These are phyloP conservation scores for Parsonsia alboflavescens DNA, from an alignment of 257 asterid genomes.

Conservation along the genomic window DNA sequence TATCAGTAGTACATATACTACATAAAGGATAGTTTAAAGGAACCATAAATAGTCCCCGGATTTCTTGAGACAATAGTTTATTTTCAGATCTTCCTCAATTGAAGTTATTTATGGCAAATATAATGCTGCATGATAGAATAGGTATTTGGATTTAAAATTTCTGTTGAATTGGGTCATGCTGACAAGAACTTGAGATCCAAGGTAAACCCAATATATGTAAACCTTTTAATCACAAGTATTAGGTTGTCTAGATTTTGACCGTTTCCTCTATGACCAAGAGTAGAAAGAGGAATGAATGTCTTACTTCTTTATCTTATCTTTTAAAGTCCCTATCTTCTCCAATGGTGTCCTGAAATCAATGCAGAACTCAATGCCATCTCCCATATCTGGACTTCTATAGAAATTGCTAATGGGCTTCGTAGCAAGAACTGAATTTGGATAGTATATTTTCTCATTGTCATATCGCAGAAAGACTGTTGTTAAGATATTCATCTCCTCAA, in stretches of 20 bases:
- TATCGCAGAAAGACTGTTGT: slow-evolving; percentile 56
- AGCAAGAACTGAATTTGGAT: slow-evolving; percentile 77
- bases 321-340: slow-evolving; percentile 66
- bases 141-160: neutral
- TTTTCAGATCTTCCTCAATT: neutral
- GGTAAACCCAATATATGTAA: neutral
- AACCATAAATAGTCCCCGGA: neutral
- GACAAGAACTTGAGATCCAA: neutral
- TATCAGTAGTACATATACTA: neutral
- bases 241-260: neutral
- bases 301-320: slow-evolving; percentile 61
- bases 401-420: slow-evolving; percentile 79
- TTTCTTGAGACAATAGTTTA: neutral
- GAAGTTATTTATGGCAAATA: neutral
- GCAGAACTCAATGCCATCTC: slow-evolving; percentile 65
- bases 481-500: slow-evolving; percentile 87
- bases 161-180: neutral
- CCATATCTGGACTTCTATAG: slow-evolving; percentile 92
- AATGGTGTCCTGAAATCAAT: slow-evolving; percentile 69
- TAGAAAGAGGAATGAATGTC: slow-evolving; percentile 12
- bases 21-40: neutral
- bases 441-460: slow-evolving; percentile 65
- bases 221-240: neutral
- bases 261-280: neutral
- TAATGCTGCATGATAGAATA: neutral